Percentiles rank a stretch among this genome's conserved stretches.
phyloP scores from a whole-genome alignment of 345 rosid species.

The Ceriops decandra region DNA sequence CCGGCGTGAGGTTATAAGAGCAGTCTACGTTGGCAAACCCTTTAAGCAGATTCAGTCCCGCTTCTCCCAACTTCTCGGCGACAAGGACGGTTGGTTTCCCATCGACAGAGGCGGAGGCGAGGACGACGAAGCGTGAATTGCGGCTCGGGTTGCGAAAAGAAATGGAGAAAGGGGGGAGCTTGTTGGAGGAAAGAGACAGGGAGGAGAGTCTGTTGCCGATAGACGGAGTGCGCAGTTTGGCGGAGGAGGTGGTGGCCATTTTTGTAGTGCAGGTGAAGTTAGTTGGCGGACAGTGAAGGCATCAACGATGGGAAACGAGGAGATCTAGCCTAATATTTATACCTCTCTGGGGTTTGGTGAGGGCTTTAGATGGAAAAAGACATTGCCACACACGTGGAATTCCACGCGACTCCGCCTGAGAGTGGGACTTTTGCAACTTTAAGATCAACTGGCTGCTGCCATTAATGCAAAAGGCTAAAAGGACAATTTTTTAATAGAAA shows the following conservation, averaged over 20 bases:
- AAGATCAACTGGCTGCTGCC: too few relatives aligned
- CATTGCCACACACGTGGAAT: slow-evolving; percentile 2
- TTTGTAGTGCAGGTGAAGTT: neutral
- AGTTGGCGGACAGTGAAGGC: too few relatives aligned
- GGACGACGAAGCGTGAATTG: slow-evolving; percentile 11
- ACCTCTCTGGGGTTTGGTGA: slow-evolving; percentile 16
- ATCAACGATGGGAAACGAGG: neutral
- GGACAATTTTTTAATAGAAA: too few relatives aligned
- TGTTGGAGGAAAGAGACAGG: slow-evolving; percentile 6
- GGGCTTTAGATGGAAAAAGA: slow-evolving; percentile 18
- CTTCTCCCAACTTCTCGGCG: slow-evolving; percentile 23
- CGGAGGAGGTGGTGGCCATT: slow-evolving; percentile 14
- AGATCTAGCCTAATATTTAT: slow-evolving; percentile 5
- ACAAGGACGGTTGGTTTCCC: slow-evolving; percentile 21
- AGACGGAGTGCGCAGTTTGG: slow-evolving; percentile 5
- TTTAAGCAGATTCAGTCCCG: slow-evolving; percentile 6
- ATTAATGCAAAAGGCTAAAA: too few relatives aligned
- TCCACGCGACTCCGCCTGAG: too few relatives aligned
- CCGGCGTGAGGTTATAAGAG: slow-evolving; percentile 21
- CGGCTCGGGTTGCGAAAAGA: neutral
- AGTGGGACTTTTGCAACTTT: neutral
- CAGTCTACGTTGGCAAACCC: slow-evolving; percentile 20
- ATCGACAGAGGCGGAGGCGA: slow-evolving; percentile 6
- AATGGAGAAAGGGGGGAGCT: neutral
- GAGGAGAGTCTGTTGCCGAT: neutral